Conservation (phyloP, 306 rosid species). For the Castanopsis chinensis region DNA sequence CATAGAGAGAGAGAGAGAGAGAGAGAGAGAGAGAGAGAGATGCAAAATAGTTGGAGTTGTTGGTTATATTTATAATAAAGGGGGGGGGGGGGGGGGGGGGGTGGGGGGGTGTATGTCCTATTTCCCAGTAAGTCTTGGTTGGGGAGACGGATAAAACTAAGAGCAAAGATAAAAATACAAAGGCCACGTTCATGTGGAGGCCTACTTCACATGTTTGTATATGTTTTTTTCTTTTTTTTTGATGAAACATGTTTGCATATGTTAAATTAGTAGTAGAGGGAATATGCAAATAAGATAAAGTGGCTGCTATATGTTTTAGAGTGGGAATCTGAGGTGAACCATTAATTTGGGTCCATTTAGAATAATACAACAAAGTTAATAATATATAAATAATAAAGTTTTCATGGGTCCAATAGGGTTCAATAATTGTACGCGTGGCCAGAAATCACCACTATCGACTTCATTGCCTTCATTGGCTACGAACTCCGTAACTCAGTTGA, state of each 20-base stretch:
- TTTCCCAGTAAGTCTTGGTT: neutral
- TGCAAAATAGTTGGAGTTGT: conserved; percentile 13
- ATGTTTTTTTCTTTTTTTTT: neutral
- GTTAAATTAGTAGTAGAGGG: neutral
- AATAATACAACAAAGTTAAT: neutral
- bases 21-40: neutral
- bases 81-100: neutral
- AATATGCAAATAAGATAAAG: conserved; percentile 19
- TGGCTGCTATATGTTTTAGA: conserved; percentile 6
- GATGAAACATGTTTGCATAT: neutral
- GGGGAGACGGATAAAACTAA: conserved; percentile 32
- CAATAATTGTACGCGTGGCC: neutral
- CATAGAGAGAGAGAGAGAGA: neutral
- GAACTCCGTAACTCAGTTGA: neutral
- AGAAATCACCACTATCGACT: neutral
- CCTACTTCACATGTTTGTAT: conserved; percentile 22
- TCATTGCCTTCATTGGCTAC: neutral
- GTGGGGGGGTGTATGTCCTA: neutral
- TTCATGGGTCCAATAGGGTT: conserved; percentile 1
- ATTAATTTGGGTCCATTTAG: neutral
- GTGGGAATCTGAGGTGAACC: conserved; percentile 44
- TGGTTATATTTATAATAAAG: conserved; percentile 27
- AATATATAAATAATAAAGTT: neutral
- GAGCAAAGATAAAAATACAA: conserved; percentile 3
- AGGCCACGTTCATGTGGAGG: conserved; percentile 21